Conservation (phyloP, 1,139 yeast genomes). For the Nakaseomyces kungkrabaensis region DNA sequence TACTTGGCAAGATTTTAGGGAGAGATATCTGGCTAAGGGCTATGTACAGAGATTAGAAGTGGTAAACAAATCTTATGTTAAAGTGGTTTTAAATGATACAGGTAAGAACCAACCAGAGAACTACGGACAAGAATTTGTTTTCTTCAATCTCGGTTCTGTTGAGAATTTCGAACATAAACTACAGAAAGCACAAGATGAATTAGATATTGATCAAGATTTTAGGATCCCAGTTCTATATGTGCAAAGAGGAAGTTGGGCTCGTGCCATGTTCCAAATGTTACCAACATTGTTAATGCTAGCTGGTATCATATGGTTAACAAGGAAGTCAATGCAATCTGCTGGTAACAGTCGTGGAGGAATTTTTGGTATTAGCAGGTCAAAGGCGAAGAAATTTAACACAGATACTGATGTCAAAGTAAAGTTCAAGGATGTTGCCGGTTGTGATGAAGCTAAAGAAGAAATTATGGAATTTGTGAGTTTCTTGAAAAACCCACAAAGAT, state of each 20-base stretch:
- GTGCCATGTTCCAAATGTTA: constrained; percentile 47
- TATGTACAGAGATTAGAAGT: constrained; percentile 60
- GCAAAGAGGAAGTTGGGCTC: constrained; percentile 50
- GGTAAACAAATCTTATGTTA: constrained; percentile 53
- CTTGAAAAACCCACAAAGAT: constrained; percentile 78
- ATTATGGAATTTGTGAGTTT: constrained; percentile 96
- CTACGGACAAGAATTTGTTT: constrained; percentile 39
- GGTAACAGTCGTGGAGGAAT: constrained; percentile 46
- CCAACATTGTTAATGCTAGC: constrained; percentile 66
- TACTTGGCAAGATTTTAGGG: constrained; percentile 58
- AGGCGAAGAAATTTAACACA: constrained; percentile 84
- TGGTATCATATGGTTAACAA: constrained; percentile 61
- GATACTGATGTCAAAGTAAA: constrained; percentile 82
- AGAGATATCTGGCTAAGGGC: constrained; percentile 52
- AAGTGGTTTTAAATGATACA: constrained; percentile 55
- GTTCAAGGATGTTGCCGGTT: constrained; percentile 94
- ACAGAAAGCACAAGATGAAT: constrained; percentile 49
- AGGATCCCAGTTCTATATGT: constrained; percentile 57
- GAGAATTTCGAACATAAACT: constrained; percentile 64
- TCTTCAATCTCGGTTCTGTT: constrained; percentile 64
- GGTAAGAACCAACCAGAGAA: constrained; percentile 38
- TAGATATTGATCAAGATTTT: constrained; percentile 48
- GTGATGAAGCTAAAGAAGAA: constrained; percentile 95
- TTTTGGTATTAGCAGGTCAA: constrained; percentile 70
- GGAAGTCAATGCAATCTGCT: constrained; percentile 42